These are phyloP conservation scores for Gracilaria caudata DNA, from an alignment of 23 red algal species.

Conservation along the genomic window DNA sequence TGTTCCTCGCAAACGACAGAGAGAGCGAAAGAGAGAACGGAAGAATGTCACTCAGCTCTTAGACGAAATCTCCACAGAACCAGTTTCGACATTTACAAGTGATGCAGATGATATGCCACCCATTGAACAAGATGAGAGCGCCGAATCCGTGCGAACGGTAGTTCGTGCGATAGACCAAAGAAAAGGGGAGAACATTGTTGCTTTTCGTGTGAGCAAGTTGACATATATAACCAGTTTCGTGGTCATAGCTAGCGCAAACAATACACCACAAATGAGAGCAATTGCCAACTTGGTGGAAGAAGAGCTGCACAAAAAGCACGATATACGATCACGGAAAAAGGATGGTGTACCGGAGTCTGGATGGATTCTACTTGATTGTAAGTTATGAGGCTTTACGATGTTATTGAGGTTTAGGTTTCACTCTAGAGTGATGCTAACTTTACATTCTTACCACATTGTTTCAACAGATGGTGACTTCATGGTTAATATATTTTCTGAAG, in stretches of 20 bases:
- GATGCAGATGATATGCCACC: slow-evolving; percentile 59
- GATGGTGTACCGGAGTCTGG: slow-evolving; percentile 69
- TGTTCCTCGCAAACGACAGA: background rate
- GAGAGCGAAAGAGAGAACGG: slow-evolving; percentile 45
- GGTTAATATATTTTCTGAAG: slow-evolving; percentile 86
- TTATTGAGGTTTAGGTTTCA: background rate
- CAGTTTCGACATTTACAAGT: slow-evolving; percentile 20
- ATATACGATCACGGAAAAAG: slow-evolving; percentile 35
- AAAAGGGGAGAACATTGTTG: slow-evolving; percentile 85
- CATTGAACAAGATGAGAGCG: slow-evolving; percentile 72
- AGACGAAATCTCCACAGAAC: slow-evolving; percentile 44
- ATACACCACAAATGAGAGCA: slow-evolving; percentile 82
- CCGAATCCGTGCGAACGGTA: slow-evolving; percentile 52
- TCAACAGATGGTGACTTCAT: slow-evolving; percentile 87
- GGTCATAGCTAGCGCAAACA: slow-evolving; percentile 77
- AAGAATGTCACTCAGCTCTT: slow-evolving; percentile 31
- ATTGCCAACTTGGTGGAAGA: slow-evolving; percentile 91
- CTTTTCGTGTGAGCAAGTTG: slow-evolving; percentile 82
- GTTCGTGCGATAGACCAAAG: slow-evolving; percentile 86
- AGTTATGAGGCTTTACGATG: slow-evolving; percentile 18
- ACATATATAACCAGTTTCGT: slow-evolving; percentile 85
- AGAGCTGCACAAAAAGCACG: slow-evolving; percentile 64
- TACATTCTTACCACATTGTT: background rate
- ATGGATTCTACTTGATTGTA: slow-evolving; percentile 96
- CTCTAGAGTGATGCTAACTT: background rate